phyloP scores from a whole-genome alignment of 148 eudicot genomes.

The Tetragonia tetragonoides region DNA sequence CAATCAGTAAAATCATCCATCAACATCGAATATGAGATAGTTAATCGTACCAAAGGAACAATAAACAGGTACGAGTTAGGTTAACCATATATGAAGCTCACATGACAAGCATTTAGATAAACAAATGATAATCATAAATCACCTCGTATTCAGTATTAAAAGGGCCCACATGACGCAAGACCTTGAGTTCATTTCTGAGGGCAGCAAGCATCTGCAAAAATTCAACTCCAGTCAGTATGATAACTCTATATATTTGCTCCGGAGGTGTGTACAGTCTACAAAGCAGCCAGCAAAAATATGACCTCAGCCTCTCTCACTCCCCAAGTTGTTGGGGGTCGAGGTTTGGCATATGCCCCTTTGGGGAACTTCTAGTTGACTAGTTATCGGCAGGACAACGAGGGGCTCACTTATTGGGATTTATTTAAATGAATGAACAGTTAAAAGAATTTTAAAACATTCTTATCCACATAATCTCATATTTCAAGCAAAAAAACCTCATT shows the following conservation, averaged over 20 bases:
- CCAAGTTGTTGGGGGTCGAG: background rate
- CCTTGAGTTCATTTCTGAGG: conserved; percentile 68
- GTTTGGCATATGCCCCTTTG: background rate
- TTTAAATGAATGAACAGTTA: too few species aligned
- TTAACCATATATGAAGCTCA: background rate
- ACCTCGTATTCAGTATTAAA: conserved; percentile 98
- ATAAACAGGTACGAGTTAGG: background rate
- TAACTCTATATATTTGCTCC: background rate
- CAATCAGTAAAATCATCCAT: conserved; percentile 2
- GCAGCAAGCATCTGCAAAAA: conserved; percentile 85
- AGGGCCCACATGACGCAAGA: conserved; percentile 56
- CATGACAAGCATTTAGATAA: background rate
- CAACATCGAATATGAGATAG: background rate
- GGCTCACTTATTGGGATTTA: too few species aligned
- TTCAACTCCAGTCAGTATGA: conserved; percentile 13
- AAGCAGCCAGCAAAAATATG: background rate
- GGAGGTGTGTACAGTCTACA: background rate
- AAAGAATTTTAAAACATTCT: background rate
- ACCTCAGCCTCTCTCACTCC: background rate
- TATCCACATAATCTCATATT: background rate
- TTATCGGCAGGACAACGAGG: too few species aligned
- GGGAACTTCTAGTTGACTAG: too few species aligned
- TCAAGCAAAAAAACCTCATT: conserved; percentile 19
- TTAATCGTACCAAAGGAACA: background rate
- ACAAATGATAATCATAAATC: background rate